A percentile compares a stretch with the other conserved stretches of the same genome.
Evolutionary conservation across 306 rosid genomes (phyloP).

Genomic region (Fagus crenata): DNA sequence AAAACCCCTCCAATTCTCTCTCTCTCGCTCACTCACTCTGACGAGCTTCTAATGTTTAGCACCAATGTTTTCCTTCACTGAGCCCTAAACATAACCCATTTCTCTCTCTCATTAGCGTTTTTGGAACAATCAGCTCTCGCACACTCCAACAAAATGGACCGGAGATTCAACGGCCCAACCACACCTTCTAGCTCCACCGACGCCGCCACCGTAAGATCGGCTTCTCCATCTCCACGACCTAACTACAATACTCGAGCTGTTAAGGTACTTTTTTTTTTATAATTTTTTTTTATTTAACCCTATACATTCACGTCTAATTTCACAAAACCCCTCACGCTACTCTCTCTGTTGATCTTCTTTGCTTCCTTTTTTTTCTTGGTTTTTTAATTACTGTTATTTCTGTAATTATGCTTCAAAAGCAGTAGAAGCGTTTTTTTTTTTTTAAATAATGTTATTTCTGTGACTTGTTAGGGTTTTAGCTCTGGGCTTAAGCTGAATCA

Average conservation of each 20-base stretch:
- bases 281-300: conserved; percentile 4
- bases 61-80: conserved; percentile 29
- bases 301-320: conserved; percentile 8
- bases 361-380: background rate
- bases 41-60: conserved; percentile 15
- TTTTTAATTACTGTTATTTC: no score
- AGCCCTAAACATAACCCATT: conserved; percentile 29
- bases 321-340: conserved; percentile 48
- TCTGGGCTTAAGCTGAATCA: background rate
- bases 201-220: conserved; percentile 33
- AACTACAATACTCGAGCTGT: conserved; percentile 64
- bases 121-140: conserved; percentile 9
- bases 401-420: background rate
- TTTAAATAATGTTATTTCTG: background rate
- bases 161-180: conserved; percentile 54
- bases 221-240: conserved; percentile 45
- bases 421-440: background rate
- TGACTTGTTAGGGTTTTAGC: no score
- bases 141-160: conserved; percentile 49
- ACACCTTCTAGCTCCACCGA: conserved; percentile 45
- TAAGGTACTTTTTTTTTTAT: conserved; percentile 46
- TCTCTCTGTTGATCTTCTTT: background rate
- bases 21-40: background rate
- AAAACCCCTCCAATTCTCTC: conserved; percentile 21
- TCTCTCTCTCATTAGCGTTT: conserved; percentile 6